Base-by-base conservation (phyloP, 768 basidiomycete genomes). In the Zangia roseola region DNA sequence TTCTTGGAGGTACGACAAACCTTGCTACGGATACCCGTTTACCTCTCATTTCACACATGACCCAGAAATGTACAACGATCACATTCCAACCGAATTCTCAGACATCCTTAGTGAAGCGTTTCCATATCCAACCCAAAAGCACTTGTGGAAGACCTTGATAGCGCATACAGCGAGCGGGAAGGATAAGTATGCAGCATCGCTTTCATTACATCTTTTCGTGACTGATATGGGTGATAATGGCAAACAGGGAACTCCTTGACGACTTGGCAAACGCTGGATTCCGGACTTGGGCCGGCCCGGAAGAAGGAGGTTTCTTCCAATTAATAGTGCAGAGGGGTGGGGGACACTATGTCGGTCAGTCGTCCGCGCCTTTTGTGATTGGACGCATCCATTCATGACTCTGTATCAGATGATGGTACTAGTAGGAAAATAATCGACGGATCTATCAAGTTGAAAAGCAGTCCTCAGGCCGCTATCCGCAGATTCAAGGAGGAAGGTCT, bases 361-460 rank as follows among this genome's bases (percentile, higher is more conserved):
- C 8, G 23, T 48, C 36, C 16, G n/a, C 8, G 10, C n/a, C 8
- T 38, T 12, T 40, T 14, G 12, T 28, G 21, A 31, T 35, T 26
- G 20, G 26, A n/a, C 14, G 31, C 31, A 31, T 6, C 10, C 0
- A 2, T 25, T 40, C 3, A n/a, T n/a, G 8, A 25, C 34, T 14
- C n/a, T n/a, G n/a, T 13, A 45, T 24, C 40, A 69, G 71, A 71
- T 44, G 62, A 61, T 0, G 78, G 76, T n/a, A 66, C 74, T 0
- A 71, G 74, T 31, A 63, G 69, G 50, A 63, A 76, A 46, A 78
- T 80, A 47, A 70, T 69, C 21, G 69, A 76, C 21, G 77, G 80
- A 19, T 67, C 67, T 39, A 79, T 82, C 70, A 79, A 78, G 57
- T 59, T 80, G 56, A 79, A 74, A 63, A 69, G 67, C 45, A 73